Percentiles rank a stretch among this genome's conserved stretches.
phyloP scores from a whole-genome alignment of 2,329 filamentous ascomycete genomes.

The Xylaria sp. region DNA sequence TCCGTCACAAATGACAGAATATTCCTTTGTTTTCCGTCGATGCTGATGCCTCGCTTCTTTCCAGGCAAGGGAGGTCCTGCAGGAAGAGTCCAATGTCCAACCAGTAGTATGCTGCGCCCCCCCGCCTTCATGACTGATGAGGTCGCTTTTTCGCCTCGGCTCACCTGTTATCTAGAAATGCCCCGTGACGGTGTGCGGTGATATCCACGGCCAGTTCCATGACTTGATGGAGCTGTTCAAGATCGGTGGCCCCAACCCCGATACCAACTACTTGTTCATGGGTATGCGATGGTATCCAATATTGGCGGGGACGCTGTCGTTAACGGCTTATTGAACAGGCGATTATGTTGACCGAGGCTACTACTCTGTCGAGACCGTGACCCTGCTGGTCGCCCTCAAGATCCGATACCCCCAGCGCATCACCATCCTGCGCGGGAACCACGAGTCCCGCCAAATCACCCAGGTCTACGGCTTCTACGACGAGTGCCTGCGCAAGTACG shows the following conservation, averaged over 20 bases:
- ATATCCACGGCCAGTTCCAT: constrained; percentile 99
- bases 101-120: constrained; percentile 73
- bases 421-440: constrained; percentile 97
- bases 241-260: constrained; percentile 95
- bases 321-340: constrained; percentile 56
- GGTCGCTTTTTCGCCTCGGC: constrained; percentile 1
- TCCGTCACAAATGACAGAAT: constrained; percentile 46
- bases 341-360: constrained; percentile 99
- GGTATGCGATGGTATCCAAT: constrained; percentile 56
- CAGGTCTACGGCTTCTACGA: constrained; percentile 99
- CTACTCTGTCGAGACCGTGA: constrained; percentile 98
- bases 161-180: constrained; percentile 70
- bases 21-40: constrained; percentile 7
- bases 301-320: neutral
- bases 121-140: neutral
- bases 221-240: constrained; percentile 99
- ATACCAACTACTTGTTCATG: constrained; percentile 99
- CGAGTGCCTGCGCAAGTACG: constrained; percentile 97
- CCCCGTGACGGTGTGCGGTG: constrained; percentile 96
- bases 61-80: constrained; percentile 91
- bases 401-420: constrained; percentile 98
- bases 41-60: constrained; percentile 38
- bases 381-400: constrained; percentile 93
- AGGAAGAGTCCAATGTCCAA: constrained; percentile 98
- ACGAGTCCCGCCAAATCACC: constrained; percentile 98